Percentiles rank a stretch among this genome's conserved stretches.
Evolutionary conservation across 805 yeast genomes (phyloP).

Genomic region (Geotrichum ghanense): DNA sequence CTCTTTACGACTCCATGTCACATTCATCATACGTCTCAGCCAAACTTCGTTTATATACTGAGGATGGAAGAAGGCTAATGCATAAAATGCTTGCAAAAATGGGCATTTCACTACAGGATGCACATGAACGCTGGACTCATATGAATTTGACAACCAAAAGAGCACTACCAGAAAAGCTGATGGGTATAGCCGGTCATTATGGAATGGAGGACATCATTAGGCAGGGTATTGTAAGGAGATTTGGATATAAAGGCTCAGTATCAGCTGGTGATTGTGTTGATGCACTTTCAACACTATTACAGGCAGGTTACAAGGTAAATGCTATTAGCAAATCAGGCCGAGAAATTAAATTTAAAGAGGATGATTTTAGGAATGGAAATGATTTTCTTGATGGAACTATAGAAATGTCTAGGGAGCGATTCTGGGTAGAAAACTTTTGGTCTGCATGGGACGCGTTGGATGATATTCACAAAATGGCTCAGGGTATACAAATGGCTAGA

Average conservation of each 20-base stretch:
- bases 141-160: conserved; percentile 73
- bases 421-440: conserved; percentile 71
- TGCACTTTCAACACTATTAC: conserved; percentile 73
- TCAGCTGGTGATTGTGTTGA: conserved; percentile 93
- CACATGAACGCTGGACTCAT: conserved; percentile 87
- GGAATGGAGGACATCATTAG: conserved; percentile 75
- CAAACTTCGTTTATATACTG: conserved; percentile 78
- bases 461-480: conserved; percentile 39
- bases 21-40: conserved; percentile 90
- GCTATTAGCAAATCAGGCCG: conserved; percentile 10
- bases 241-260: conserved; percentile 77
- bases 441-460: conserved; percentile 54
- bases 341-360: conserved; percentile 12
- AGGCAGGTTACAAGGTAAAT: conserved; percentile 25
- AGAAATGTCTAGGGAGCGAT: conserved; percentile 33
- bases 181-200: conserved; percentile 56
- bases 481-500: conserved; percentile 81
- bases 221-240: conserved; percentile 78
- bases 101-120: conserved; percentile 86
- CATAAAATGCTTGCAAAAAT: conserved; percentile 91
- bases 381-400: conserved; percentile 9
- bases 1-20: conserved; percentile 78
- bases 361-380: conserved; percentile 9
- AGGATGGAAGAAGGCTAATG: conserved; percentile 74
- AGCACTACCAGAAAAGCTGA: conserved; percentile 56